These are phyloP conservation scores for Chrysopogon serrulatus DNA, from an alignment of 176 grass and related monocot genomes.

Conservation along the genomic window DNA sequence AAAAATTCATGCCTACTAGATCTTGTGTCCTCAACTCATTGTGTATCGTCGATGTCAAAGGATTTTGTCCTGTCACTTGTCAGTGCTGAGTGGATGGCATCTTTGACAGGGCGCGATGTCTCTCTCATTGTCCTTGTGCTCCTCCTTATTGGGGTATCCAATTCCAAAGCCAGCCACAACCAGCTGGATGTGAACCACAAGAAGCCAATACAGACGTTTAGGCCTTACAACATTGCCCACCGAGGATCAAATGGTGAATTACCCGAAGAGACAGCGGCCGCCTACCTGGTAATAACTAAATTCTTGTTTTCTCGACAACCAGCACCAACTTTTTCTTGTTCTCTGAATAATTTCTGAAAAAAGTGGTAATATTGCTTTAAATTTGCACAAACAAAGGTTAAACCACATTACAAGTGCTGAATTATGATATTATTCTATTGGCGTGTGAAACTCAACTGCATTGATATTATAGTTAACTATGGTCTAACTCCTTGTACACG, in stretches of 20 bases:
- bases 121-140: conserved; percentile 29
- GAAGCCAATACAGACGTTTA: conserved; percentile 51
- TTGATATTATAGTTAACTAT: neutral
- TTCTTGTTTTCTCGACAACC: neutral
- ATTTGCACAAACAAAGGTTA: neutral
- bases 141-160: conserved; percentile 17
- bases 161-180: neutral
- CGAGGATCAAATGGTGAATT: conserved; percentile 58
- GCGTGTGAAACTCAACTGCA: neutral
- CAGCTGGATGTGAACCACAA: conserved; percentile 32
- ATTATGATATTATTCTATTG: neutral
- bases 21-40: neutral
- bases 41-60: neutral
- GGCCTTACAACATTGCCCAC: conserved; percentile 66
- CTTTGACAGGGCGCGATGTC: conserved; percentile 30
- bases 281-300: conserved; percentile 52
- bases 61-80: neutral
- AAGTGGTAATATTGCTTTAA: neutral
- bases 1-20: neutral
- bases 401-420: neutral
- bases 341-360: neutral
- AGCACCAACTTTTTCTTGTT: neutral
- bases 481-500: neutral
- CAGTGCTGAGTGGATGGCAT: neutral
- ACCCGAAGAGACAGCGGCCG: conserved; percentile 47